These are phyloP conservation scores for Calonectria pteridis DNA, from an alignment of 2,329 filamentous ascomycete species.

Conservation along the genomic window DNA sequence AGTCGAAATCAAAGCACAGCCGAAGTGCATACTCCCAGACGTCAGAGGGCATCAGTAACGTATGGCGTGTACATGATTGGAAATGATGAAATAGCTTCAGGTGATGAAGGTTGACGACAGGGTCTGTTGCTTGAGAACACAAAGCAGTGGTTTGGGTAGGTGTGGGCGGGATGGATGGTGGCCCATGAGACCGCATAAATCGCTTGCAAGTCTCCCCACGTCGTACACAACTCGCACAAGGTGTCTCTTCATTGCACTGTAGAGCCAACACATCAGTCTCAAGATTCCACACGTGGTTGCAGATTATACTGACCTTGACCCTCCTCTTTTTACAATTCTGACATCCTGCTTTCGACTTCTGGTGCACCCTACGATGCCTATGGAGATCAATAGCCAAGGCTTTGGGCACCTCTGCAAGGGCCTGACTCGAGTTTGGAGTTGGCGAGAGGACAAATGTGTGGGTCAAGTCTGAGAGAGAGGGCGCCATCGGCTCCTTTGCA, in stretches of 20 bases:
- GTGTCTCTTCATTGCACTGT: not conserved
- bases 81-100: constrained; percentile 6
- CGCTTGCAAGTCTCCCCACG: not conserved
- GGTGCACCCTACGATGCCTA: not conserved
- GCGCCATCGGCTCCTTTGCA: not conserved
- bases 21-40: constrained; percentile 3
- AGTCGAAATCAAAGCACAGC: constrained; percentile 11
- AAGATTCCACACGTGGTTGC: too few species aligned
- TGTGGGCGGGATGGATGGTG: not conserved
- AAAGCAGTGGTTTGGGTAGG: not conserved
- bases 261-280: not conserved
- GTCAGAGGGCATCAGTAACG: not conserved
- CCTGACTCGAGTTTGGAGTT: not conserved
- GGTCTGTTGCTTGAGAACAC: not conserved
- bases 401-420: not conserved
- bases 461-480: not conserved
- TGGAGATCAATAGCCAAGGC: not conserved
- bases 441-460: not conserved
- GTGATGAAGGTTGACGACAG: not conserved
- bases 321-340: not conserved
- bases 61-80: not conserved
- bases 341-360: not conserved
- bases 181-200: too few species aligned
- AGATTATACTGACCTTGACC: not conserved
- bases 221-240: not conserved